Conservation (phyloP, 2,329 filamentous ascomycete species). For the Hortaea werneckii region DNA sequence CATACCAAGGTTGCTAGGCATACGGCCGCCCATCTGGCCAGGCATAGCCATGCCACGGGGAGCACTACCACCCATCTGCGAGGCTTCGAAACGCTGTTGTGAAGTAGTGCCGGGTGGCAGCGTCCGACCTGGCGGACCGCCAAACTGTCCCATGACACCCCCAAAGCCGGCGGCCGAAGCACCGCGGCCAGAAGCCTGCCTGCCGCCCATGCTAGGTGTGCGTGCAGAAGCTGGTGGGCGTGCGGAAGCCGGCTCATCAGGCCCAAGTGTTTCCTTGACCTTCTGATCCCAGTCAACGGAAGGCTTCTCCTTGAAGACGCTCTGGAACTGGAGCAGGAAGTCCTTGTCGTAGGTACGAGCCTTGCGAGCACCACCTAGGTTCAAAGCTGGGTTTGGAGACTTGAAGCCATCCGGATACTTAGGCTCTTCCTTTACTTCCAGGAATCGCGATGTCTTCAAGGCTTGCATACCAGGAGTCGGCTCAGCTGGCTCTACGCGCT, state of each 20-base stretch:
- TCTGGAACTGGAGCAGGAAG: constrained; percentile 93
- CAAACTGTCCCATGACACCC: constrained; percentile 49
- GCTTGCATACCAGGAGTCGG: constrained; percentile 90
- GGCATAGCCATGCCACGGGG: constrained; percentile 21
- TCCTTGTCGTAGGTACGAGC: constrained; percentile 90
- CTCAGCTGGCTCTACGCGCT: constrained; percentile 79
- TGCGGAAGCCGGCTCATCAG: constrained; percentile 52
- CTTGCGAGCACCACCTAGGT: constrained; percentile 61
- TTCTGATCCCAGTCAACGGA: constrained; percentile 87
- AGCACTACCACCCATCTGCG: constrained; percentile 11
- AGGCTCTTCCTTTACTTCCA: constrained; percentile 62
- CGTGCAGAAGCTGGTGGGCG: constrained; percentile 42
- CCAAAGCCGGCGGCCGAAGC: constrained; percentile 30
- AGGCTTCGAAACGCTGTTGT: constrained; percentile 53
- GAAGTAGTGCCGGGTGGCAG: constrained; percentile 71
- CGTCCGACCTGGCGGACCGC: constrained; percentile 36
- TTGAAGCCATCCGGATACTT: constrained; percentile 75
- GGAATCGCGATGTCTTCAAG: constrained; percentile 83
- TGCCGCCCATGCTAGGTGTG: constrained; percentile 37
- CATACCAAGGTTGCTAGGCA: constrained; percentile 47
- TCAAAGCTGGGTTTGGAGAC: constrained; percentile 86
- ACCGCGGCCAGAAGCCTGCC: constrained; percentile 35
- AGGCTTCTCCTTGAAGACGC: constrained; percentile 92
- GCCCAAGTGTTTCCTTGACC: constrained; percentile 75
- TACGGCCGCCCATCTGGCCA: constrained; percentile 48